Evolutionary conservation across 1,284 basidiomycete genomes (phyloP).

Genomic region (Heliocybe sulcata): DNA sequence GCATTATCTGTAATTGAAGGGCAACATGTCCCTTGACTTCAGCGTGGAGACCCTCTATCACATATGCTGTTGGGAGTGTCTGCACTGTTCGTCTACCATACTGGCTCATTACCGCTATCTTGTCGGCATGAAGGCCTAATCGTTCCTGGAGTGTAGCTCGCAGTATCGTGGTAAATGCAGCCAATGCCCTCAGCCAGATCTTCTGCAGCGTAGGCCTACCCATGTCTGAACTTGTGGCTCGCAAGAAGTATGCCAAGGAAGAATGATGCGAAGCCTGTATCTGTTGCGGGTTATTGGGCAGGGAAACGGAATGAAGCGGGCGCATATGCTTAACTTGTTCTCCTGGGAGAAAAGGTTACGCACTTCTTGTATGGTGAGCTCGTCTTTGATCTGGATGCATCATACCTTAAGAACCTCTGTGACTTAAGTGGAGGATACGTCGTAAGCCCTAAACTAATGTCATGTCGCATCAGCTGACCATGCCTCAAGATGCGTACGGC

Average conservation of each 20-base stretch:
- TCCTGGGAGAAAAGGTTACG: conserved; percentile 42
- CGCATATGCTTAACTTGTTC: conserved; percentile 20
- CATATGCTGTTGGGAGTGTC: not conserved
- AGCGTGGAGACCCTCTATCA: no score
- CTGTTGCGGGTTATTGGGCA: conserved; percentile 50
- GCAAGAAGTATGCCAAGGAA: conserved; percentile 34
- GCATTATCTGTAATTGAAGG: no score
- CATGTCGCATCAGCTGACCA: not conserved
- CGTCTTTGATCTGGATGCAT: not conserved
- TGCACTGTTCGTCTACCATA: not conserved
- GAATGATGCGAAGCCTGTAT: conserved; percentile 31
- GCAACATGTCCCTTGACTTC: no score
- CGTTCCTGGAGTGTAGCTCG: not conserved
- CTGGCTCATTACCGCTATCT: not conserved
- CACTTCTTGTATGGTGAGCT: conserved; percentile 44
- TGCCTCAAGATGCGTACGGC: conserved; percentile 29
- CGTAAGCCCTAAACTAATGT: not conserved
- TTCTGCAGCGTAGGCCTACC: no score
- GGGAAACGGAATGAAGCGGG: not conserved
- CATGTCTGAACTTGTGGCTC: no score
- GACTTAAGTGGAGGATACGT: not conserved
- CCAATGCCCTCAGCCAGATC: no score
- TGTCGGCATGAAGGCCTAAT: not conserved
- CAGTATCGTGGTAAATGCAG: not conserved
- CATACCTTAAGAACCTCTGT: not conserved